Evolutionary conservation across 2,329 filamentous ascomycete genomes (phyloP), one percentile per base, ranked within the genome.

Genomic region (Exophiala viscosa): DNA sequence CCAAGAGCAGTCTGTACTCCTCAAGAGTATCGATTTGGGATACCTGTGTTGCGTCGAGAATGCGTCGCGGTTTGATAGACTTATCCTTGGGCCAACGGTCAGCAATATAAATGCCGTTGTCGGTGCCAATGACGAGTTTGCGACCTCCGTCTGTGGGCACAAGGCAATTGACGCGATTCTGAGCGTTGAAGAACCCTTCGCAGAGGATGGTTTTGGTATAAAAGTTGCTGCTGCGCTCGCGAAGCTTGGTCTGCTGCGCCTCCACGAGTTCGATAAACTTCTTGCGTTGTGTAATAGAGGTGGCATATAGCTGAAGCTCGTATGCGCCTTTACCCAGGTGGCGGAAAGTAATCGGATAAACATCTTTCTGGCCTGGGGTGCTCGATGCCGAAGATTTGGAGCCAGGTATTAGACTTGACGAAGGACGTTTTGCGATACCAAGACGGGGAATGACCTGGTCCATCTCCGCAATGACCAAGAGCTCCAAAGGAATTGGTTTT

Each of bases 181-280:
- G 82, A 18, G 87, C 82, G 64, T 88, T 92, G 74, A 97, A 95
- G 78, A 95, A 97, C 62, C 90, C 86, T 54, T 93, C 90, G 55
- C 90, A 90, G 23, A 87, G 72, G 48, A 84, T 78, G 1, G 79
- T 80, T 71, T 85, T 84, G 33, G 81, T 84, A 66, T 84, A 87
- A 65, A 87, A 85, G 62, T 85, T 86, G 70, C 83, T 86, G 54
- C 75, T 76, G 41, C 83, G 75, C 62, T 91, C 86, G 60, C 90
- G 83, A 52, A 99, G 78, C 57, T 87, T 88, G 64, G 88, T 84
- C 70, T 99, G 95, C 61, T 96, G 90, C 45, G 84, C 81, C 65
- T 96, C 90, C 63, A 99, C 96, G 65, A 89, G 86, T 72, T 99
- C 91, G 67, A 99, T 90, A 86, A 93, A 99, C 72, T 97, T 99